Evolutionary conservation across 768 basidiomycete genomes (phyloP), one percentile per base, ranked within the genome.

Genomic region (Cubamyces lactineus): DNA sequence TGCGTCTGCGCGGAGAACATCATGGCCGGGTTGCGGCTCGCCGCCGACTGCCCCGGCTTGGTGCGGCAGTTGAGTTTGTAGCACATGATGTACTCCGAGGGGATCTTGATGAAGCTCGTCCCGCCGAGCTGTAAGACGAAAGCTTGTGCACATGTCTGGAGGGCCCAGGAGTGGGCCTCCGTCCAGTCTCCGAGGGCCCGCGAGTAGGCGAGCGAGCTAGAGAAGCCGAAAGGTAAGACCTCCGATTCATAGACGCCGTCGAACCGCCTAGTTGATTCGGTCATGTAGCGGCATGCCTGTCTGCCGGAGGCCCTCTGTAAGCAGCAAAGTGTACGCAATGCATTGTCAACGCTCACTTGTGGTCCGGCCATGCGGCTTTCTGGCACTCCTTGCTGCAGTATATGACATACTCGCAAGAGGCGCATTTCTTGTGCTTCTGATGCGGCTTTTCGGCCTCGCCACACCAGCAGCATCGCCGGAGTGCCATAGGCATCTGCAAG

Each of bases 321-420:
- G 26, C 16, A 43, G 13, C 2, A 1, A 16, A 24, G 38, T 24
- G 15, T 2, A 17, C 11, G 34, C 5, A 15, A 19, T 1, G 17
- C 1, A 17, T 40, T 12, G 9, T 1, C 6, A 15, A 41, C n/a
- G 24, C 52, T 34, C 19, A 58, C 57, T 58, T 58, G 21, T 58
- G 57, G 3, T 41, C 47, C 9, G 28, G 45, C 57, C 57, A 58
- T 5, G 26, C 47, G 15, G 46, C 46, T 19, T 30, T 49, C 39
- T 58, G 57, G 17, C 57, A 58, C 11, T 39, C 21, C 34, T 49
- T 58, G 34, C 47, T 34, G 57, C 57, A 58, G 38, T 58, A 58
- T 15, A 47, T 11, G 3, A 39, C 40, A 19, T 42, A 53, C 23
- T 41, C 53, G 23, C 53, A 53, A 7, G 53, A 40, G 15, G 53